Conservation (phyloP, 208 protist species). For the Crithidia sp. region DNA sequence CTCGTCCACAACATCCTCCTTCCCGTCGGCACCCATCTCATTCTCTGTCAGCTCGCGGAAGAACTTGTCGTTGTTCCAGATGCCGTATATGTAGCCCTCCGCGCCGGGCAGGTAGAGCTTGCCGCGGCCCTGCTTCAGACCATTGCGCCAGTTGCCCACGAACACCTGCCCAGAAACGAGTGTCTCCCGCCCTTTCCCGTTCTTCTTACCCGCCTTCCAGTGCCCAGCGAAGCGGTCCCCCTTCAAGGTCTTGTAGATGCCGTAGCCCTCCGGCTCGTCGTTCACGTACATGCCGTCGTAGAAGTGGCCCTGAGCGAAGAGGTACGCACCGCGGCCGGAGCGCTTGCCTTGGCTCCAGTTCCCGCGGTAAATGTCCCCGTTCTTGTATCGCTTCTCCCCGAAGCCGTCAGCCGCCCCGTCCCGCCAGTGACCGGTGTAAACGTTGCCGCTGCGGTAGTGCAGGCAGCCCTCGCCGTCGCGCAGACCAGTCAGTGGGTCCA, state of each 20-base stretch:
- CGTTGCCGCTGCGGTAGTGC: constrained; percentile 74
- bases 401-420: constrained; percentile 65
- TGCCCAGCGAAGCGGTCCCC: constrained; percentile 71
- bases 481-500: constrained; percentile 52
- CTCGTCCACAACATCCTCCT: constrained; percentile 40
- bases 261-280: constrained; percentile 67
- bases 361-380: constrained; percentile 83
- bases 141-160: constrained; percentile 64
- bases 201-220: constrained; percentile 60
- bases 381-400: constrained; percentile 74
- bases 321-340: constrained; percentile 62
- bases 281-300: constrained; percentile 84
- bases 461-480: constrained; percentile 69
- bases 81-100: constrained; percentile 49
- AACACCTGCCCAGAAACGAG: constrained; percentile 70
- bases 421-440: constrained; percentile 80
- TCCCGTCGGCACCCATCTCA: constrained; percentile 45
- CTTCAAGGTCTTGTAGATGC: constrained; percentile 59
- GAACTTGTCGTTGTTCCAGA: constrained; percentile 75
- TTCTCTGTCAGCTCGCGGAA: constrained; percentile 63
- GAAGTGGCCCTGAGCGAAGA: constrained; percentile 59
- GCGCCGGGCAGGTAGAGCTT: constrained; percentile 59
- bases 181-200: constrained; percentile 68
- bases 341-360: constrained; percentile 64
- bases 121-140: constrained; percentile 68